Evolutionary conservation across 805 yeast species (phyloP), one percentile per base, ranked within the genome.

Genomic region (Yarrowia phangngaensis): DNA sequence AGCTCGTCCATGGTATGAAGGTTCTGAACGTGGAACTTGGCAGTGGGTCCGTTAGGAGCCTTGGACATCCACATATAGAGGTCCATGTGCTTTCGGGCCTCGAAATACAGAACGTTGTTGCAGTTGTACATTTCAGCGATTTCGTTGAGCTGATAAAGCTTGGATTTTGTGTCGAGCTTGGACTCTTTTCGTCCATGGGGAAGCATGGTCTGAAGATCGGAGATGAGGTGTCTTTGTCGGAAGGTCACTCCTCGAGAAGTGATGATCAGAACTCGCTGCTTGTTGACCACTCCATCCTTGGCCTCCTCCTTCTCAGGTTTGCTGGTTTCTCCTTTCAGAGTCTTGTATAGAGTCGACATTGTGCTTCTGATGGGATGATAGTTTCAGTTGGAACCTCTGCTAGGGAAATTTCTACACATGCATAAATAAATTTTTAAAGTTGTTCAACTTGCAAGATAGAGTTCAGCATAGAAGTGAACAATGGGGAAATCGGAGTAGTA

Each of bases 141-240:
- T 70, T 92, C 98, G 62, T 92, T 92, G 53, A 92, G 74, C 65
- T 88, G 90, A 64, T 78, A 76, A 55, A 90, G 74, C 65, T 86
- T 85, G 64, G 89, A 85, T 69, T 92, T 92, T 52, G 89, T 82
- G 67, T 92, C 98, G 60, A 90, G 75, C 65, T 92, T 92, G 53
- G 97, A 95, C 69, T 92, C 98, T 63, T 89, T 90, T 65, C 96
- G 80, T 31, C 95, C 82, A 64, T 92, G 98, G 51, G 98, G 98
- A 64, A 92, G 69, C 64, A 92, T 71, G 16, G 78, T 68, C 56
- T 79, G 70, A 54, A 92, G 70, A 68, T 92, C 97, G 57, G 77
- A 75, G 55, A 92, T 86, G 60, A 92, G 70, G 68, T 92, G 97
- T 62, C 98, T 88, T 64, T 92, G 97, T 70, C 98, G 82, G 53